Evolutionary conservation across 176 grass and related monocot genomes (phyloP).

Genomic region (Musa troglodytarum): DNA sequence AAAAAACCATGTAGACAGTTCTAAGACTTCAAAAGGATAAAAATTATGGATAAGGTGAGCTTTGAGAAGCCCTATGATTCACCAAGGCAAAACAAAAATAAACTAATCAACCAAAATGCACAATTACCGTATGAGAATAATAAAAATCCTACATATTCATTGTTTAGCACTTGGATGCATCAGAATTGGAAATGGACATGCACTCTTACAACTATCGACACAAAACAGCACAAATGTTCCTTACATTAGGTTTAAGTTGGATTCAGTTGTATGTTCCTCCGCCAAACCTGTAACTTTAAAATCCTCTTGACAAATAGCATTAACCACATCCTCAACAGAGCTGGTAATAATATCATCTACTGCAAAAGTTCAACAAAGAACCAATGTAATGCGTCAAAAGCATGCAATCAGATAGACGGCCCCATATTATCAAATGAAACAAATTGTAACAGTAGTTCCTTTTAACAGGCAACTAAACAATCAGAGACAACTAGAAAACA

Average conservation of each 20-base stretch:
- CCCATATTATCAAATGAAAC: neutral
- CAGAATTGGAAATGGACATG: neutral
- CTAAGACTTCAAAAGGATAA: no score
- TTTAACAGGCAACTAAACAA: neutral
- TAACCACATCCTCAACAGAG: conserved; percentile 20
- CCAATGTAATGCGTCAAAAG: neutral
- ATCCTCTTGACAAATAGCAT: conserved; percentile 22
- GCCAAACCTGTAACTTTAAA: conserved; percentile 12
- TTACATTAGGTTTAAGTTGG: conserved; percentile 28
- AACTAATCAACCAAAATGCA: neutral
- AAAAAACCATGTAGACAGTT: no score
- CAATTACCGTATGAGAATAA: neutral
- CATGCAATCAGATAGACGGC: neutral
- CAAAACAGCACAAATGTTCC: conserved; percentile 4
- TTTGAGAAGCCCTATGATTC: no score
- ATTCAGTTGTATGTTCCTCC: conserved; percentile 2
- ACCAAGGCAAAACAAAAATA: neutral
- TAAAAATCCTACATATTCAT: neutral
- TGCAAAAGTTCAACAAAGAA: conserved; percentile 22
- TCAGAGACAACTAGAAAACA: neutral
- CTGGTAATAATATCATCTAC: conserved; percentile 17
- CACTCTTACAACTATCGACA: neutral
- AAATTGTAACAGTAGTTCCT: neutral
- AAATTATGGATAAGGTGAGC: no score
- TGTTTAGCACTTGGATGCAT: neutral